These are phyloP conservation scores for Panellus pusillus DNA, from an alignment of 768 basidiomycete species.

Conservation along the genomic window DNA sequence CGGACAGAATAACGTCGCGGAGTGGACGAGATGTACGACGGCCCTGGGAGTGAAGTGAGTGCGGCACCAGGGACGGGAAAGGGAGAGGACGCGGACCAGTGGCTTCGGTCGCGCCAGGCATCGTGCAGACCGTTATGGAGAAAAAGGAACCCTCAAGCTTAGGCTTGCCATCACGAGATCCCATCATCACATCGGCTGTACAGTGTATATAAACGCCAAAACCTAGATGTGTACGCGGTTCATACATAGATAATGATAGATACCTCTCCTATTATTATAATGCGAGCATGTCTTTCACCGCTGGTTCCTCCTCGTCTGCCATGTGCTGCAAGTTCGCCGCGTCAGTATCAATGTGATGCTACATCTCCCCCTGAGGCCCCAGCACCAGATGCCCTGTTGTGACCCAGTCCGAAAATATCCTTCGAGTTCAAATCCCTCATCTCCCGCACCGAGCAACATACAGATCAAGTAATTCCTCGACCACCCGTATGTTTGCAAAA, in stretches of 20 bases:
- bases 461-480: slow-evolving; percentile 41
- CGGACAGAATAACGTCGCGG: slow-evolving; percentile 89
- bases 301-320: slow-evolving; percentile 3
- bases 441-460: slow-evolving; percentile 35
- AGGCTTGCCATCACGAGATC: not conserved
- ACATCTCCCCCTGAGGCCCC: slow-evolving; percentile 31
- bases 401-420: slow-evolving; percentile 46
- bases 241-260: no score
- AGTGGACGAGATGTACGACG: slow-evolving; percentile 80
- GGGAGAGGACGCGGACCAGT: slow-evolving; percentile 37
- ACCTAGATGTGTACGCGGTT: not conserved
- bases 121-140: slow-evolving; percentile 30
- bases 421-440: slow-evolving; percentile 50
- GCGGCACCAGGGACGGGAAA: slow-evolving; percentile 3
- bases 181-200: not conserved
- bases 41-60: slow-evolving; percentile 39
- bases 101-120: slow-evolving; percentile 44
- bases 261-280: not conserved
- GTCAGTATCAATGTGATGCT: no score
- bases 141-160: slow-evolving; percentile 9
- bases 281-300: slow-evolving; percentile 11
- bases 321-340: no score
- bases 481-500: slow-evolving; percentile 40
- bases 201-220: no score
- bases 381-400: slow-evolving; percentile 48